Evolutionary conservation across 2,329 filamentous ascomycete species (phyloP), one percentile per base, ranked within the genome.

Genomic region (Chaetomiaceae sp.): DNA sequence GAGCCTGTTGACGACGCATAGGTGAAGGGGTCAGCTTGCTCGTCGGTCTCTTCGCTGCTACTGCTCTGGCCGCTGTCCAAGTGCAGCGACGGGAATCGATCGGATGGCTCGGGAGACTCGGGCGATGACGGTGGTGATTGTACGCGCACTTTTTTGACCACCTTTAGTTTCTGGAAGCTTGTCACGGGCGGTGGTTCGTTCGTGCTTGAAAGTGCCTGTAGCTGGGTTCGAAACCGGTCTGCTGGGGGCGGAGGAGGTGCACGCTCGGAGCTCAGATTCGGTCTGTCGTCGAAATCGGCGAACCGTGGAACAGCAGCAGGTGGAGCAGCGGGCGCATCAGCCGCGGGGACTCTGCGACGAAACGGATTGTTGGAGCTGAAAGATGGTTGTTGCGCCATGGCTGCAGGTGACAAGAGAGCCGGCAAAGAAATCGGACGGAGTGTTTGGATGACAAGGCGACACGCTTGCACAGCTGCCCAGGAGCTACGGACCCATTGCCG

Each of bases 91-190:
- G 55, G 62, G 55, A 55, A 69, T 55, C 59, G 67, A 58, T 55
- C 66, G 51, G 54, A 65, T 50, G 64, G 62, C 3, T 67, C 69
- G 64, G 69, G 67, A 62, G 77, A 79, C 59, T 81, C 78, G 59
- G 79, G 77, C 11, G 78, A 78, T n/a, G 78, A 76, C 3, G 81
- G 81, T 54, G 81, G 82, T 37, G 81, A 84, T 64, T 84, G 76
- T 8, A 86, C 79, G 63, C 84, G 81, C 55, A 88, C 85, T 63
- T 81, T 86, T 70, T 87, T 86, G 54, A 79, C 75, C 34, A 81
- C 73, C 72, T 78, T 87, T 36, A 67, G 65, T 58, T 69, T 76
- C 60, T 65, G 64, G 52, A 67, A 68, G 30, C 62, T 73, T 59
- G 64, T 68, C 33, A 56, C 65, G 27, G 64, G 67, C 51, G 71